Evolutionary conservation across 2,329 filamentous ascomycete genomes (phyloP), one percentile per base, ranked within the genome.

Genomic region (Fonsecaea monophora): DNA sequence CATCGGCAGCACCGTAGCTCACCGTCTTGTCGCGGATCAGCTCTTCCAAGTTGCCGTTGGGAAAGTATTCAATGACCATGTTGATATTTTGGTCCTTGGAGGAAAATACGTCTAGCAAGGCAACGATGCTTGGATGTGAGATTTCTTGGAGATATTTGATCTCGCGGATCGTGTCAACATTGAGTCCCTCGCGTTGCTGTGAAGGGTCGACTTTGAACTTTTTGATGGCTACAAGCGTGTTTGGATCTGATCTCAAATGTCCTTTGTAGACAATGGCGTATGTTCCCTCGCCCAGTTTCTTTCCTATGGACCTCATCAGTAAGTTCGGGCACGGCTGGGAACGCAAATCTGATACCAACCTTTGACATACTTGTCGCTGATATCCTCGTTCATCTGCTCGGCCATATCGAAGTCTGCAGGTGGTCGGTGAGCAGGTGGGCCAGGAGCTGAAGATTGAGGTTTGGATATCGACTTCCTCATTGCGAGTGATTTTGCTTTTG

Each of bases 41-140:
- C 85, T 94, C 92, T 79, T 98, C 92, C 34, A 99, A 86, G 79
- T 99, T 95, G 71, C 95, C 94, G n/a, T 92, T 87, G 0, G 94
- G 94, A 3, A 98, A 85, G 78, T 91, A 96, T 80, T 99, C 95
- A 73, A 99, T 88, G 30, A 99, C 95, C 8, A 99, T 87, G 76
- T 96, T 97, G 72, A 99, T 88, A 77, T 97, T 98, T 79, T 97
- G 93, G 79, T 96, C 92, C 76, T 97, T 97, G 68, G 92, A 95
- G 61, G 91, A 93, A 85, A 97, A 99, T 72, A 98, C 94, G 74
- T 92, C 91, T 75, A 94, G 88, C 6, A 99, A 87, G 13, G 90
- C 90, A 79, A 99, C 97, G 79, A 99, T 95, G 80, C 98, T 98
- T 5, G 94, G 92, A 78, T 99, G 95, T 21, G 88, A 89, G 34